phyloP scores from a whole-genome alignment of 176 grass and related monocot species.

The Avena insularis region DNA sequence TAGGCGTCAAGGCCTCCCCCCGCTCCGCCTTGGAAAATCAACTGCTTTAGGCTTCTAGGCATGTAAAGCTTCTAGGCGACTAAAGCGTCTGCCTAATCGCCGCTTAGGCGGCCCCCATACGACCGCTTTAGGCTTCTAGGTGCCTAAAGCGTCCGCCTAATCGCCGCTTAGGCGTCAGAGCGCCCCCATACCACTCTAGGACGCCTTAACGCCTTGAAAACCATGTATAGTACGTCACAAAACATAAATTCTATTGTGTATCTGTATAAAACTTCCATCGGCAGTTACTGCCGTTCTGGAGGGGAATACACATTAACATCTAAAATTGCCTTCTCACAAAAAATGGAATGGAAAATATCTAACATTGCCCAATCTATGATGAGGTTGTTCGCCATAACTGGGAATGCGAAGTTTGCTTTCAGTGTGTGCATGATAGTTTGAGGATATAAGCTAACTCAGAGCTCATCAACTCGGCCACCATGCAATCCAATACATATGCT shows the following conservation, averaged over 20 bases:
- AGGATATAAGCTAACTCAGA: slow-evolving; percentile 25
- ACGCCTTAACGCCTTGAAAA: too few relatives aligned
- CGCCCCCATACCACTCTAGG: too few relatives aligned
- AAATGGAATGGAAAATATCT: background rate
- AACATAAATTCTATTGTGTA: background rate
- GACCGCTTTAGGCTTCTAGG: too few relatives aligned
- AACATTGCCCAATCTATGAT: background rate
- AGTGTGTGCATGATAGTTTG: slow-evolving; percentile 6
- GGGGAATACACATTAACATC: background rate
- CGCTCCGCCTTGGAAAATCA: too few relatives aligned
- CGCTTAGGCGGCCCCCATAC: too few relatives aligned
- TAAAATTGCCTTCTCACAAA: background rate
- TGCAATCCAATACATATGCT: background rate
- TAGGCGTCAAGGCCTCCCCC: too few relatives aligned
- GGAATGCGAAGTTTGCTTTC: background rate
- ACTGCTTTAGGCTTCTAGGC: too few relatives aligned
- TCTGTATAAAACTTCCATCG: background rate
- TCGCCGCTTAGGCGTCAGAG: too few relatives aligned
- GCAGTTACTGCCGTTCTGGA: background rate
- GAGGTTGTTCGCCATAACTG: background rate
- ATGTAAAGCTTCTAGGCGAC: too few relatives aligned
- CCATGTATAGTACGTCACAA: background rate
- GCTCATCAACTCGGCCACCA: background rate
- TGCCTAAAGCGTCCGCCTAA: too few relatives aligned
- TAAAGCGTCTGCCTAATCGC: too few relatives aligned